A percentile compares a stretch with the other conserved stretches of the same genome.
phyloP scores from a whole-genome alignment of 2,329 filamentous ascomycete genomes.

The Aspergillus pseudoterreus region DNA sequence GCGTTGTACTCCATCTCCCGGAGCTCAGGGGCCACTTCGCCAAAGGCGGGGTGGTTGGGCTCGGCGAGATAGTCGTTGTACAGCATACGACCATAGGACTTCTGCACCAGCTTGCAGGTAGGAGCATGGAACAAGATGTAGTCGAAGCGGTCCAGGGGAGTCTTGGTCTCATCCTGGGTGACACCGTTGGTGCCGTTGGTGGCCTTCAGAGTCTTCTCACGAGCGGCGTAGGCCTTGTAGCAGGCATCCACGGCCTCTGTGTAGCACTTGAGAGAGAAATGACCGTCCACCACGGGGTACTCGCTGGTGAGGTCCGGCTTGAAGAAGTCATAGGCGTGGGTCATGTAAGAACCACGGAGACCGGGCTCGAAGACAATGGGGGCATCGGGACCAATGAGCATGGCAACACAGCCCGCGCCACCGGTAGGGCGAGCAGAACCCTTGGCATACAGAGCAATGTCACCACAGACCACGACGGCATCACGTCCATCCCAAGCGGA shows the following conservation, averaged over 20 bases:
- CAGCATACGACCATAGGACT: slow-evolving; percentile 77
- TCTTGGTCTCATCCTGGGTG: slow-evolving; percentile 49
- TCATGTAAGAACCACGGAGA: slow-evolving; percentile 75
- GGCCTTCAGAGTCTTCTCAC: slow-evolving; percentile 59
- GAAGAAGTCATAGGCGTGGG: slow-evolving; percentile 86
- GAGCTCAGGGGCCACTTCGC: slow-evolving; percentile 71
- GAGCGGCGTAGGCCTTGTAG: slow-evolving; percentile 76
- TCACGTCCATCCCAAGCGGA: slow-evolving; percentile 82
- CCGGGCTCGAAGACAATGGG: slow-evolving; percentile 74
- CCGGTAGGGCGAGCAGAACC: slow-evolving; percentile 76
- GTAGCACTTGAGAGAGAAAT: slow-evolving; percentile 80
- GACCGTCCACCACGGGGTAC: slow-evolving; percentile 80
- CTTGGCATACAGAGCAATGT: slow-evolving; percentile 83
- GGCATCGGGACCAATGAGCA: slow-evolving; percentile 75
- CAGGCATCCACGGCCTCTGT: slow-evolving; percentile 74
- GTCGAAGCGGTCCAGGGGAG: slow-evolving; percentile 74
- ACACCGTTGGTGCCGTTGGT: slow-evolving; percentile 50
- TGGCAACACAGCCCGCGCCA: slow-evolving; percentile 73
- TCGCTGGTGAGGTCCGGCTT: slow-evolving; percentile 85
- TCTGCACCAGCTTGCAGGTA: slow-evolving; percentile 82
- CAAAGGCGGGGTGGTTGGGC: slow-evolving; percentile 64
- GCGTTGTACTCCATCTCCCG: slow-evolving; percentile 74
- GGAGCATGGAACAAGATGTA: slow-evolving; percentile 80
- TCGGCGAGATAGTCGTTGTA: slow-evolving; percentile 82
- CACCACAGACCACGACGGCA: slow-evolving; percentile 73